Evolutionary conservation across 164 flowering plant genomes (phyloP), one percentile per base, ranked within the genome.

Genomic region (Macadamia tetraphylla): DNA sequence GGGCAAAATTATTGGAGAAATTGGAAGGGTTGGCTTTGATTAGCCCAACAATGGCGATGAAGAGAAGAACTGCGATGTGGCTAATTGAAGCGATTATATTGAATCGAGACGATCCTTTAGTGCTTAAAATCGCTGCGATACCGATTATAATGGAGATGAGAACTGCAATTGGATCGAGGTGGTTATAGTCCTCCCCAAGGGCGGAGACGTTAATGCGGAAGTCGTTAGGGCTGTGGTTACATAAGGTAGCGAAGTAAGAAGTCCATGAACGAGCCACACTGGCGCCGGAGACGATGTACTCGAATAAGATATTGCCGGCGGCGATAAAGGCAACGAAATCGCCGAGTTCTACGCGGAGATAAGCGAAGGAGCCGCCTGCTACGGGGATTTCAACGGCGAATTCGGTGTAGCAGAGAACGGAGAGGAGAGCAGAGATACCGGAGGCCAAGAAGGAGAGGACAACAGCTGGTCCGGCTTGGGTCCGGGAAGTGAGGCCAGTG

Each of bases 341-440:
- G 1, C 95, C 95, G 0, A 87, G 78, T 80, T 89, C 95, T 60
- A 89, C 89, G 35, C 95, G 78, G 18, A 89, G 71, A 60, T 89
- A 89, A 4, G 95, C 90, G 60, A 87, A 89, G 49, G 95, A 87
- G 4, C 94, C 88, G 35, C 93, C 92, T 83, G 83, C 87, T 49
- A 79, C 84, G 2, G 87, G 87, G 32, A 83, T 78, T 60, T 83
- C 87, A 0, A 80, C 82, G 10, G 87, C 85, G 55, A 83, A 83
- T 72, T 83, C 87, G 6, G 85, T 83, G 83, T 81, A 83, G 48
- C 85, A 83, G 32, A 83, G 81, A 14, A 81, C 85, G 9, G 83
- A 81, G 13, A 83, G 82, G 83, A 83, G 31, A 52, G 87, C 87
- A 49, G 85, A 78, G 29, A 80, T 6, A 56, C 87, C 87, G 31